These are phyloP conservation scores for Globisporangium nagaii DNA, from an alignment of 352 stramenopile species.

Conservation along the genomic window DNA sequence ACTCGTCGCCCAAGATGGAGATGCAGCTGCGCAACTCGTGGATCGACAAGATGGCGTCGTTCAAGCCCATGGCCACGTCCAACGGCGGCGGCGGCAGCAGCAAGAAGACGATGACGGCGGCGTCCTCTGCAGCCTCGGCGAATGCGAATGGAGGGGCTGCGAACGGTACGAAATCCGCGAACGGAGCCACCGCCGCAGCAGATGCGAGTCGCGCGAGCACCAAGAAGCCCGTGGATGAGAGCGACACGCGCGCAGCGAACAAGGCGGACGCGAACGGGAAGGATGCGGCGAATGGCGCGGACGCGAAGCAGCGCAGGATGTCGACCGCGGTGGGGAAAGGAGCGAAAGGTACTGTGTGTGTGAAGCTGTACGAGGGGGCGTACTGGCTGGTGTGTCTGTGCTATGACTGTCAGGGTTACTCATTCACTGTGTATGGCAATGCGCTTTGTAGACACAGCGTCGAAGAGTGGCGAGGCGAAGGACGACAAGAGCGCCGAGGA, in stretches of 20 bases:
- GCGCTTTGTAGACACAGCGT: neutral
- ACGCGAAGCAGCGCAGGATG: constrained; percentile 8
- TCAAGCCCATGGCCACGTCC: constrained; percentile 40
- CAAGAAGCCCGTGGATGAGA: constrained; percentile 9
- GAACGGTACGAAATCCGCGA: neutral
- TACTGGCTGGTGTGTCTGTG: no score
- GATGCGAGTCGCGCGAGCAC: constrained; percentile 12
- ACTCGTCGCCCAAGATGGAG: constrained; percentile 87
- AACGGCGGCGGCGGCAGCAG: constrained; percentile 14
- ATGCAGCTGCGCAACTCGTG: constrained; percentile 83
- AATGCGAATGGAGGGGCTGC: neutral
- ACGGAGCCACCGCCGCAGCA: neutral
- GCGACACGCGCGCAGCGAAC: constrained; percentile 1
- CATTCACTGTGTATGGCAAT: neutral
- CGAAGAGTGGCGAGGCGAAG: constrained; percentile 3
- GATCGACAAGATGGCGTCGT: constrained; percentile 83
- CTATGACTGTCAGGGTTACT: neutral
- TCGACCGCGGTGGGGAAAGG: constrained; percentile 7
- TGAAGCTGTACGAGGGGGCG: neutral
- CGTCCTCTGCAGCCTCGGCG: neutral
- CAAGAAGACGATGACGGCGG: constrained; percentile 47
- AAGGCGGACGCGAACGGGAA: constrained; percentile 6
- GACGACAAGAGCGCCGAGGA: constrained; percentile 13
- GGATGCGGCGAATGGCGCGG: neutral
- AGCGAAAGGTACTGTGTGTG: constrained; percentile 8